Conservation (phyloP, 1,284 basidiomycete genomes). For the Xerocomus minutiporus region DNA sequence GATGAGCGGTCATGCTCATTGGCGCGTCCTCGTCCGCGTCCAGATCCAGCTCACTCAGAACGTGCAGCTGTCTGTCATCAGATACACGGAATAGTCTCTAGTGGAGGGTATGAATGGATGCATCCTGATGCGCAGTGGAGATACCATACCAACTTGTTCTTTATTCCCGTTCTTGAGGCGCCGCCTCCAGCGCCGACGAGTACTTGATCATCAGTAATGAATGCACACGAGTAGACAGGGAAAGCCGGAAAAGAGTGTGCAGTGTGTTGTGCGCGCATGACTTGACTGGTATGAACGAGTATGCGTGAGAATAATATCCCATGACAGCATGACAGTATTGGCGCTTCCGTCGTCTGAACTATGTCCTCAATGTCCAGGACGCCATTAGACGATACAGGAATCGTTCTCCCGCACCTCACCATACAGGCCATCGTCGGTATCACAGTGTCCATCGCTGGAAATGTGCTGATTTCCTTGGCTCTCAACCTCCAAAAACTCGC, state of each 20-base stretch:
- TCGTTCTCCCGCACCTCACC: slow-evolving; percentile 54
- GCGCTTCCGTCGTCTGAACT: neutral
- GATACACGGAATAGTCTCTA: slow-evolving; percentile 73
- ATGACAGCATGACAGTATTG: neutral
- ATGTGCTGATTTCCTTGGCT: slow-evolving; percentile 85
- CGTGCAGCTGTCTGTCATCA: slow-evolving; percentile 53
- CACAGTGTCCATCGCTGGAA: slow-evolving; percentile 77
- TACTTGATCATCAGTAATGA: slow-evolving; percentile 69
- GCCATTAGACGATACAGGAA: slow-evolving; percentile 28
- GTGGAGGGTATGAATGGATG: slow-evolving; percentile 9
- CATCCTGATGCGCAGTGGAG: neutral
- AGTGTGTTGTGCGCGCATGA: slow-evolving; percentile 76
- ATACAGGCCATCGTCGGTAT: slow-evolving; percentile 74
- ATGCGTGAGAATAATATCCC: slow-evolving; percentile 16
- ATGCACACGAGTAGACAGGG: slow-evolving; percentile 86
- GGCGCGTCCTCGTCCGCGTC: slow-evolving; percentile 84
- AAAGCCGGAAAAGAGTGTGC: slow-evolving; percentile 72
- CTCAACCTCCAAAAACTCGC: slow-evolving; percentile 91
- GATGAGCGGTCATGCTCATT: slow-evolving; percentile 83
- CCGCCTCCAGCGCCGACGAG: slow-evolving; percentile 90
- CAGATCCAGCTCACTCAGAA: slow-evolving; percentile 69
- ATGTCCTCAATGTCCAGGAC: slow-evolving; percentile 18
- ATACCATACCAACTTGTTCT: slow-evolving; percentile 88
- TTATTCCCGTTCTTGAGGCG: slow-evolving; percentile 73
- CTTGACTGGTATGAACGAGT: slow-evolving; percentile 1